Base-by-base conservation (phyloP, 2,329 filamentous ascomycete genomes). In the Orbilia blumenaviensis region DNA sequence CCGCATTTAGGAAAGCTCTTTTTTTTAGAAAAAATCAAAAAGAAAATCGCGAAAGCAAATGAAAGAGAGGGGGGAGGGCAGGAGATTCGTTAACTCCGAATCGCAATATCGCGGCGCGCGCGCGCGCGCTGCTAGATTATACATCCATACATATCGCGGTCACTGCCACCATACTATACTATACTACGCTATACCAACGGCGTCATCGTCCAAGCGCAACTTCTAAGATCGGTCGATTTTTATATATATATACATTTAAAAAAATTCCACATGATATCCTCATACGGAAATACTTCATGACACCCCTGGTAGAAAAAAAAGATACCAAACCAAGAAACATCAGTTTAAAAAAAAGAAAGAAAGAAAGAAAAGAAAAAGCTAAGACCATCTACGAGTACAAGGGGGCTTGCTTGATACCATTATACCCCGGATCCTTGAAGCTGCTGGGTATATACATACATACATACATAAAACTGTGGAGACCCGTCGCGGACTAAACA, bases 241-340 rank as follows among this genome's bases (percentile, higher is more conserved):
- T n/a, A n/a, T n/a, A 41, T 41, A 41, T 41, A 41, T 2, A 41
- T 41, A 10, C 21, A 27, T 27, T 18, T 10, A 66, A 56, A 56
- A 56, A 9, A 64, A 76, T 61, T 76, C 34, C 72, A 76, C 72
- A 76, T 76, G 72, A 76, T 76, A 68, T 27, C 64, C 72, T 76
- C 72, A 76, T 68, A 69, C 32, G 72, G 72, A 76, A 66, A 66
- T 69, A 64, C 41, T 76, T 76, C 72, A 76, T 76, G 72, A 76
- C 72, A 60, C 58, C 7, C 41, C 42, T 3, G 21, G 14, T 8
- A 42, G 3, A 7, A 27, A 44, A n/a, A 36, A 18, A 27, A 8
- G 18, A 34, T 23, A 54, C 10, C 16, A 38, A 52, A 29, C 25
- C 4, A 36, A 50, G 6, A 32, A 50, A 29, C n/a, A 25, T 34